phyloP scores from a whole-genome alignment of 2,329 filamentous ascomycete genomes.

The Albifimbria verrucaria region DNA sequence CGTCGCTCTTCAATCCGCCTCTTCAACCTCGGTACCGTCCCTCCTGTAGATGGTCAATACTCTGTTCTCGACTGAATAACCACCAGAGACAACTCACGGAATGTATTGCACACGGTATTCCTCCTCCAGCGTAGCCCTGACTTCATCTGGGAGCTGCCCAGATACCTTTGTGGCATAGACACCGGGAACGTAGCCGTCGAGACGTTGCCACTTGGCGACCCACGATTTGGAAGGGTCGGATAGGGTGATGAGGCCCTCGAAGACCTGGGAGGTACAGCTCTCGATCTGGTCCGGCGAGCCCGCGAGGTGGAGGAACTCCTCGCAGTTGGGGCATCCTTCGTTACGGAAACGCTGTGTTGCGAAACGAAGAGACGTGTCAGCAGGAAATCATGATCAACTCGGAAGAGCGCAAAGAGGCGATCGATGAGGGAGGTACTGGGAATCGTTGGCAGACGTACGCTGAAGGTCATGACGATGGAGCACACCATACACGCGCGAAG shows the following conservation, averaged over 20 bases:
- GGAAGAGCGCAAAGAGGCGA: neutral
- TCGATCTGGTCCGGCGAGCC: constrained; percentile 77
- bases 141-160: constrained; percentile 69
- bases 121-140: constrained; percentile 57
- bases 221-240: constrained; percentile 81
- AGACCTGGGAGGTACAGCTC: constrained; percentile 94
- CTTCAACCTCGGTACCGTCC: constrained; percentile 46
- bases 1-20: constrained; percentile 17
- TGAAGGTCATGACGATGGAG: constrained; percentile 83
- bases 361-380: constrained; percentile 10
- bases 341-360: constrained; percentile 70
- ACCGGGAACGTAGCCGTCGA: constrained; percentile 83
- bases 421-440: neutral
- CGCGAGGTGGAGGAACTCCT: constrained; percentile 81
- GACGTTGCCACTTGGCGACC: constrained; percentile 94
- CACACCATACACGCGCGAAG: constrained; percentile 98
- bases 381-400: neutral
- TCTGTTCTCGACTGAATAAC: neutral
- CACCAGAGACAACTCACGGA: constrained; percentile 46
- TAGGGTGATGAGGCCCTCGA: constrained; percentile 86
- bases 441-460: constrained; percentile 44
- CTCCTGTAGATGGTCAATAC: constrained; percentile 28
- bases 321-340: constrained; percentile 94
- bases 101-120: constrained; percentile 64
- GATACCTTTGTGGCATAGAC: constrained; percentile 95